Evolutionary conservation across 176 grass and related monocot genomes (phyloP), one percentile per base, ranked within the genome.

Genomic region (Avena eriantha): DNA sequence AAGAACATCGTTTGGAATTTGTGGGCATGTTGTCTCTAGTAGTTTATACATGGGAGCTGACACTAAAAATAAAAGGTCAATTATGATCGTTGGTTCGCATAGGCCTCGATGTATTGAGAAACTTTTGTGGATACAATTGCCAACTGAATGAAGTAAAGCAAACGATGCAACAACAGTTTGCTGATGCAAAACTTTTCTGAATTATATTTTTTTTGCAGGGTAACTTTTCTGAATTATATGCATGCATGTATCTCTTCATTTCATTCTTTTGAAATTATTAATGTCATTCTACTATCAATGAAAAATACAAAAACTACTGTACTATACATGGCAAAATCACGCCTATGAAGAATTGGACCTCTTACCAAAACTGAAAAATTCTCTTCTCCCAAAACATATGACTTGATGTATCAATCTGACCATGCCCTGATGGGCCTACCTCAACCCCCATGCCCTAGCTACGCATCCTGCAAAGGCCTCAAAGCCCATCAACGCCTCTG

Each of bases 21-120:
- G 21, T 74, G 47, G 45, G 18, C 1, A 55, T 6, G 46, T 47
- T 29, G 31, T 39, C 12, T 73, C 12, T 45, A 57, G 15, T 47
- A 67, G 80, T 58, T 17, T 7, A 0, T 15, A 39, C 26, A 10
- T 79, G 54, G 41, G 36, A 73, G 21, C 31, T 7, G 35, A 35
- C 72, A 78, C 1, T 35, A 76, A 78, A 17, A 86, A 51, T 73
- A 65, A 69, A 87, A 63, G 13, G 16, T 81, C 47, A 29, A 69
- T 81, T 21, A 43, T 76, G 56, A 59, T 47, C 23, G 7, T 51
- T 18, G 36, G 23, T 39, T 24, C 18, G 7, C 15, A 17, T 58
- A 19, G 16, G 16, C 9, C 58, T 43, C 21, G 4, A 26, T 69
- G 26, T 63, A 75, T 16, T 34, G 21, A 75, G 7, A 29, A 16